Percentiles rank a stretch among this genome's conserved stretches.
Evolutionary conservation across 2,329 filamentous ascomycete genomes (phyloP).

Genomic region (Colletotrichum phormii): DNA sequence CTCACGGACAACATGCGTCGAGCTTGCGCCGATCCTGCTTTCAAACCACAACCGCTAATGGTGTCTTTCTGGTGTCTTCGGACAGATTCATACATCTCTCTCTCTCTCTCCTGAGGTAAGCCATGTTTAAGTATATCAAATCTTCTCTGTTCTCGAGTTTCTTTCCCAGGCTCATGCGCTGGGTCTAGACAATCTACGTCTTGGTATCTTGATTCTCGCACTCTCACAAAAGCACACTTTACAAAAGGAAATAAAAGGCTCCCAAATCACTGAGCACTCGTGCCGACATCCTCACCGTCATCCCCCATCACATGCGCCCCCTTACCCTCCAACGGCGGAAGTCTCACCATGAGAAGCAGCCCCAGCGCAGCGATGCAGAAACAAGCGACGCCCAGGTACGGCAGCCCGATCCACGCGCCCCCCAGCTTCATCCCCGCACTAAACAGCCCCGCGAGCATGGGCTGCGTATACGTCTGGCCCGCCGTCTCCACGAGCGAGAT

Average conservation of each 20-base stretch:
- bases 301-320: constrained; percentile 3
- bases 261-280: background rate
- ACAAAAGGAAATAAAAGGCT: background rate
- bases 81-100: background rate
- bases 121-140: background rate
- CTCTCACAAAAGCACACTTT: background rate
- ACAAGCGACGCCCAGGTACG: constrained; percentile 45
- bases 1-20: too few relatives aligned
- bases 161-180: background rate
- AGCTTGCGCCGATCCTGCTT: background rate
- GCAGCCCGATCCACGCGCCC: constrained; percentile 44
- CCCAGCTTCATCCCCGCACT: constrained; percentile 44
- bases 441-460: constrained; percentile 44
- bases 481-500: constrained; percentile 40
- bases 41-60: too few relatives aligned
- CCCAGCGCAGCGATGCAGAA: constrained; percentile 14
- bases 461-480: constrained; percentile 42
- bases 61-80: too few relatives aligned
- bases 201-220: background rate
- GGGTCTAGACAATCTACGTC: background rate
- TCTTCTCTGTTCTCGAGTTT: background rate
- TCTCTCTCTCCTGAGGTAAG: too few relatives aligned
- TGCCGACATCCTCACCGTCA: background rate
- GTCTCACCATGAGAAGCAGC: constrained; percentile 23
- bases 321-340: constrained; percentile 14